phyloP scores from a whole-genome alignment of 75 land plant species.

The Cunninghamia lanceolata region DNA sequence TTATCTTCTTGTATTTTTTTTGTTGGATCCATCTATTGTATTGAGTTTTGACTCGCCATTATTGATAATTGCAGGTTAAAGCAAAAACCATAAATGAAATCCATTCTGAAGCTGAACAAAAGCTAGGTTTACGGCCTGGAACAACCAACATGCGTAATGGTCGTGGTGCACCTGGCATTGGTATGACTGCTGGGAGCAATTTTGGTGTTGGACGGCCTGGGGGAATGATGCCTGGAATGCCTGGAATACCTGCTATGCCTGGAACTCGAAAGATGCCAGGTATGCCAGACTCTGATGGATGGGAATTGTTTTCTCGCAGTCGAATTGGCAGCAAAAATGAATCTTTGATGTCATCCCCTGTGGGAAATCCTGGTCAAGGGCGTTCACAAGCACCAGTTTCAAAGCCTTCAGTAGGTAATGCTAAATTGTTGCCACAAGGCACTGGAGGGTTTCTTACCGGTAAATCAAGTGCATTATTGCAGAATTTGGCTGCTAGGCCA shows the following conservation, averaged over 20 bases:
- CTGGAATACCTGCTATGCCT: slow-evolving; percentile 54
- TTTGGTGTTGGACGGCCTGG: slow-evolving; percentile 54
- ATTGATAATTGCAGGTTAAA: slow-evolving; percentile 53
- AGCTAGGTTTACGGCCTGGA: slow-evolving; percentile 78
- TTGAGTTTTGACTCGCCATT: background rate
- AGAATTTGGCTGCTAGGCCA: slow-evolving; percentile 34
- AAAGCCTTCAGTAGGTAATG: slow-evolving; percentile 28
- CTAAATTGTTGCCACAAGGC: slow-evolving; percentile 71
- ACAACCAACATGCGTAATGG: slow-evolving; percentile 61
- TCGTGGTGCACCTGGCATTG: slow-evolving; percentile 32
- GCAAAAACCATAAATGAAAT: slow-evolving; percentile 91
- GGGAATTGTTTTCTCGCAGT: slow-evolving; percentile 47
- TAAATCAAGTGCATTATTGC: slow-evolving; percentile 68
- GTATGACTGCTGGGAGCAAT: slow-evolving; percentile 20
- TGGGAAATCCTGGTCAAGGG: slow-evolving; percentile 3
- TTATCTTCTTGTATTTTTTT: background rate
- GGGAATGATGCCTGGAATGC: slow-evolving; percentile 83
- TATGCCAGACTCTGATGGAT: slow-evolving; percentile 71
- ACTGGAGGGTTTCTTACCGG: slow-evolving; percentile 46
- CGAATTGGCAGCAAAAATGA: slow-evolving; percentile 39
- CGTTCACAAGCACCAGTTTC: slow-evolving; percentile 31
- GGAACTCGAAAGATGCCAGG: slow-evolving; percentile 61
- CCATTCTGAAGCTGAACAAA: slow-evolving; percentile 89
- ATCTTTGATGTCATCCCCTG: slow-evolving; percentile 10
- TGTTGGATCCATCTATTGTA: too few relatives aligned